Conservation (phyloP, 352 stramenopile genomes). For the Globisporangium cystogenes region DNA sequence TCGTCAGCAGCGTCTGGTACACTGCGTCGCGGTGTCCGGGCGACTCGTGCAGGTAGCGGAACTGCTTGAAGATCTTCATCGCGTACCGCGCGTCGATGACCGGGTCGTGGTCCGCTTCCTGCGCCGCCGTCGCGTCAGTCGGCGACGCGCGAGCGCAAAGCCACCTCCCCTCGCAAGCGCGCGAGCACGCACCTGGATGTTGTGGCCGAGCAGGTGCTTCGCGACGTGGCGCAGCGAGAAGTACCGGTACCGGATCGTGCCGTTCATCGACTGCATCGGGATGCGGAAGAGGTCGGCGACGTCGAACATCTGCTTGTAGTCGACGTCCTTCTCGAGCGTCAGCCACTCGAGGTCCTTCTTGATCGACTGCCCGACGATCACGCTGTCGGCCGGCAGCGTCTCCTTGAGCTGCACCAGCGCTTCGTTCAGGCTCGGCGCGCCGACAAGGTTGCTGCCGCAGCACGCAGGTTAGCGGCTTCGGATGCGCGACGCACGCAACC, state of each 20-base stretch:
- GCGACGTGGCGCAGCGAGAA: conserved; percentile 82
- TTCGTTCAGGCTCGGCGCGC: conserved; percentile 61
- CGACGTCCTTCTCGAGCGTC: conserved; percentile 62
- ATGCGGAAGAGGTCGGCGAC: conserved; percentile 82
- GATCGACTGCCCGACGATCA: conserved; percentile 92
- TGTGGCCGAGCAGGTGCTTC: conserved; percentile 73
- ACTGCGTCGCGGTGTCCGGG: conserved; percentile 71
- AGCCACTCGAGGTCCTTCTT: conserved; percentile 93
- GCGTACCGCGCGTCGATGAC: conserved; percentile 84
- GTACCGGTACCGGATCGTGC: conserved; percentile 75
- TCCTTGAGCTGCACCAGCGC: conserved; percentile 70
- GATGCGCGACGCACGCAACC: background rate
- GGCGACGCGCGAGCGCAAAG: background rate
- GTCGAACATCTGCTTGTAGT: conserved; percentile 87
- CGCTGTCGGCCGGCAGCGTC: conserved; percentile 70
- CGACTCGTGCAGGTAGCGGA: conserved; percentile 74
- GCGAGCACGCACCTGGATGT: conserved; percentile 58
- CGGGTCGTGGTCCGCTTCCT: conserved; percentile 77
- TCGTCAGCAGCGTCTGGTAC: conserved; percentile 77
- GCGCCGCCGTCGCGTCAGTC: background rate
- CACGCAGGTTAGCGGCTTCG: background rate
- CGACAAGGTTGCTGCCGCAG: conserved; percentile 42
- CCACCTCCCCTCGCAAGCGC: background rate
- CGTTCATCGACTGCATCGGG: conserved; percentile 65
- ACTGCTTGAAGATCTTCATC: conserved; percentile 89